Percentiles rank a stretch among this genome's conserved stretches.
Conservation (phyloP, 1,284 basidiomycete genomes). For the Trichosporon faecale region DNA sequence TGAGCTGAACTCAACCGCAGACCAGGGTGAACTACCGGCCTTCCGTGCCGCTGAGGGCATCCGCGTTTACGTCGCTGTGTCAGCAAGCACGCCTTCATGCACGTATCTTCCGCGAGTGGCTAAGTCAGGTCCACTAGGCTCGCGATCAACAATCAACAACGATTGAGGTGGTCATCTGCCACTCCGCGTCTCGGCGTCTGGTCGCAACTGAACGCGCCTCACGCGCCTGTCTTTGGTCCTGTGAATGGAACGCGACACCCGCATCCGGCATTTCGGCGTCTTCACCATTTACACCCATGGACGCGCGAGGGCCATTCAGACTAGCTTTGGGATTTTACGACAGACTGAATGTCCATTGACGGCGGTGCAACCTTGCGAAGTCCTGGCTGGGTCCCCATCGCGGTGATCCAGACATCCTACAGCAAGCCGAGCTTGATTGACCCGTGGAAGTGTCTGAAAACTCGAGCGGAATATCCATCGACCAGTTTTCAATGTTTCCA, state of each 20-base stretch:
- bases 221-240: background rate
- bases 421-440: background rate
- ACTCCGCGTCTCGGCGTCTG: background rate
- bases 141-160: background rate
- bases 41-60: background rate
- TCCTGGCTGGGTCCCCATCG: background rate
- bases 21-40: background rate
- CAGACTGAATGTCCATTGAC: background rate
- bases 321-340: background rate
- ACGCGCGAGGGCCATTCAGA: background rate
- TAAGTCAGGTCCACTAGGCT: background rate
- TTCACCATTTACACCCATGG: background rate
- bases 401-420: too few species aligned
- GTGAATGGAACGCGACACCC: background rate
- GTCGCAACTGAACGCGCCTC: background rate
- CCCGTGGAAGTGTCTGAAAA: background rate
- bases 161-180: background rate
- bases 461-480: background rate
- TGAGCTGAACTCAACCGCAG: background rate
- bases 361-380: background rate
- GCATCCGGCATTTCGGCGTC: background rate
- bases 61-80: background rate
- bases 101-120: background rate
- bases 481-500: background rate
- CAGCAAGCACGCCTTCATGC: background rate